A percentile compares a stretch with the other conserved stretches of the same genome.
phyloP scores from a whole-genome alignment of 306 rosid genomes.

The Ziziphus jujuba region DNA sequence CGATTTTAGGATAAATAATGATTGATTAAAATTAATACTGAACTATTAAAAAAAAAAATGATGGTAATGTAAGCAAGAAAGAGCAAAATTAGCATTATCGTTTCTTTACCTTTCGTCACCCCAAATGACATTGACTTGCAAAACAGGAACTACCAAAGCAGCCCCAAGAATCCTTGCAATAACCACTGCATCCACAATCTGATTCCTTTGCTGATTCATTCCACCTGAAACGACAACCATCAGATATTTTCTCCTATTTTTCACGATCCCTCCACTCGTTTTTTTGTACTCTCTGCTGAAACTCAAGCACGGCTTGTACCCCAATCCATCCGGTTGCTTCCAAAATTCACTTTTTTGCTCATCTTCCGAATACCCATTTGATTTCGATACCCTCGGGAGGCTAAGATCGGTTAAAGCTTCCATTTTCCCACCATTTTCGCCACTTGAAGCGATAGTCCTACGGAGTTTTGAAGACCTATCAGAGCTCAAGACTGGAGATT shows the following conservation, averaged over 20 bases:
- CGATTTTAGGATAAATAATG: not conserved
- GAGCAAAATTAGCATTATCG: not conserved
- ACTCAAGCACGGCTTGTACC: slow-evolving; percentile 73
- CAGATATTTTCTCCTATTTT: slow-evolving; percentile 60
- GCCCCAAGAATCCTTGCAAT: slow-evolving; percentile 98
- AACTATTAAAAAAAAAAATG: not conserved
- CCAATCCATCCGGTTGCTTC: slow-evolving; percentile 87
- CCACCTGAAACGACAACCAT: slow-evolving; percentile 96
- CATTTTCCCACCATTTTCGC: slow-evolving; percentile 22
- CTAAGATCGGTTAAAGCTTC: slow-evolving; percentile 12
- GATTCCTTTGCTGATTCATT: slow-evolving; percentile 98
- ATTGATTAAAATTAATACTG: not conserved
- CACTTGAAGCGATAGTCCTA: slow-evolving; percentile 19
- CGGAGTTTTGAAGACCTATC: slow-evolving; percentile 27
- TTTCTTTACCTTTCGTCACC: slow-evolving; percentile 85
- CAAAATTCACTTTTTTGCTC: slow-evolving; percentile 56
- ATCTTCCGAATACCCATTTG: slow-evolving; percentile 25
- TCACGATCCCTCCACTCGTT: slow-evolving; percentile 46
- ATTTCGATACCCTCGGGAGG: slow-evolving; percentile 23
- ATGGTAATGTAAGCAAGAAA: not conserved
- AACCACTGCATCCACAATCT: slow-evolving; percentile 96
- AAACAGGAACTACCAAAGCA: slow-evolving; percentile 86
- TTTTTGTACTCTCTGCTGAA: slow-evolving; percentile 58
- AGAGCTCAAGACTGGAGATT: slow-evolving; percentile 28
- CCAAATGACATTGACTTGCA: slow-evolving; percentile 97